Evolutionary conservation across 495 filamentous ascomycete genomes (phyloP), one percentile per base, ranked within the genome.

Genomic region (Aspergillus wentii): DNA sequence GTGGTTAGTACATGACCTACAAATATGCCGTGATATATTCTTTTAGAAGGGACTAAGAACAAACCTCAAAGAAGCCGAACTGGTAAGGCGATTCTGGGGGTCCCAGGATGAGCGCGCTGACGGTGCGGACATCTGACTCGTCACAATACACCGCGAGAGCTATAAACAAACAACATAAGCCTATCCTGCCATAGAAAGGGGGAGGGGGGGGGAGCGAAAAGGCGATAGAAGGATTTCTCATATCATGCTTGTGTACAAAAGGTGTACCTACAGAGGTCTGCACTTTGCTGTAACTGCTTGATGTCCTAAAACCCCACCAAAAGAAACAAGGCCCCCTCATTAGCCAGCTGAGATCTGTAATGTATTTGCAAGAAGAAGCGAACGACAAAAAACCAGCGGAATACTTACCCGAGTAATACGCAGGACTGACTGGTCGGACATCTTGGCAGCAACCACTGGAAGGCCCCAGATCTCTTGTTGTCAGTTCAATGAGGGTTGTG

Each of bases 21-120:
- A 17, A 20, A 20, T 11, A 19, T n/a, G 10, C 32, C 9, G 13
- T 20, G 9, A 36, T 25, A 19, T 5, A 3, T 32, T 32, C n/a
- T n/a, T 10, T n/a, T 15, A 1, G n/a, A 33, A 9, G 23, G 28
- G 8, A 15, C 13, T 23, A 14, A 31, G 34, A 38, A 60, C 71
- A 29, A 32, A 91, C 88, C 78, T 95, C 86, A 52, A 95, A 98
- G 71, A 95, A 96, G 3, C 91, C 92, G 53, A 94, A 94, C 50
- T 96, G 88, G 58, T 98, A 98, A 0, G 92, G 90, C 0, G 92
- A 94, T 37, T 91, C 90, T 33, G 92, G 89, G 6, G 94, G 91
- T 0, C 92, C 92, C 37, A 98, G 77, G 43, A 98, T 86, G 33
- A 97, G 61, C 22, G 91, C 94, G 48, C 78, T 82, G 28, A 98